Conservation (phyloP, 345 rosid genomes). For the Citrus mangshanensis region DNA sequence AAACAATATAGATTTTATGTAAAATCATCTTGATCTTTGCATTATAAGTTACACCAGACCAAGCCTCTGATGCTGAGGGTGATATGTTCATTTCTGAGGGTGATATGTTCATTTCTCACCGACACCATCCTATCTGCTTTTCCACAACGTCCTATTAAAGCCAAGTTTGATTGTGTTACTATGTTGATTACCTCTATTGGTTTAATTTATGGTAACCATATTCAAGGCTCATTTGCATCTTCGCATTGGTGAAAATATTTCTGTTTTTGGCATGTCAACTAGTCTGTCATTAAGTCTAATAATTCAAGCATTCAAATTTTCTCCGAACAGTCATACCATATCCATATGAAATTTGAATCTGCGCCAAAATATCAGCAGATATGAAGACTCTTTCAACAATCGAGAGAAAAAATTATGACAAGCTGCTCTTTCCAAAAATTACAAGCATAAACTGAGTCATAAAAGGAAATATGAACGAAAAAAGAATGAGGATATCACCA, state of each 20-base stretch:
- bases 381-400: background rate
- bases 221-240: background rate
- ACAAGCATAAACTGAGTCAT: constrained; percentile 10
- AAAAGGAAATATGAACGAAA: background rate
- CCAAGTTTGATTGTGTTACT: background rate
- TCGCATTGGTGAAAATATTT: background rate
- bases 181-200: background rate
- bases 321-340: background rate
- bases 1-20: background rate
- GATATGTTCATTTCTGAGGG: background rate
- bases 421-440: background rate
- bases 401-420: background rate
- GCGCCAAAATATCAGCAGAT: background rate
- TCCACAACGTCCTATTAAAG: background rate
- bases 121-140: background rate
- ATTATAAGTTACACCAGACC: background rate
- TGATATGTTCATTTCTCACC: background rate
- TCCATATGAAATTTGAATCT: background rate
- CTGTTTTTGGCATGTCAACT: background rate
- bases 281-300: background rate
- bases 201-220: background rate
- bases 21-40: background rate
- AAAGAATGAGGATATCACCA: constrained; percentile 38
- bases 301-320: background rate
- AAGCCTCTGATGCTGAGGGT: background rate